These are phyloP conservation scores for Pseudisothecium myosuroides DNA, from an alignment of 225 moss, liverwort and hornwort species.

Conservation along the genomic window DNA sequence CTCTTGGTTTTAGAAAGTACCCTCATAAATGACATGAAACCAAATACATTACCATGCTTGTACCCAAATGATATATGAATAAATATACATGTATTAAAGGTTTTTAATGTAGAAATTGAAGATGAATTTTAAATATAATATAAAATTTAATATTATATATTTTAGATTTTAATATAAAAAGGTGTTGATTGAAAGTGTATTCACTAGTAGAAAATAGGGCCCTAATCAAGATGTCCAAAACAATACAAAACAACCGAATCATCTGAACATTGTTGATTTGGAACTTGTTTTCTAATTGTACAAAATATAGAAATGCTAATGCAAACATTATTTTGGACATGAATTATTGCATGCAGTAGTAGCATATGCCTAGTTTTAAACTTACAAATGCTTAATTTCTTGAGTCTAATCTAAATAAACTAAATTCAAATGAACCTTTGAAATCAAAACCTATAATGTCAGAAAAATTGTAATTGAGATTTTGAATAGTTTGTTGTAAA, in stretches of 20 bases:
- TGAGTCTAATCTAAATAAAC: background rate
- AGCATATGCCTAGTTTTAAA: background rate
- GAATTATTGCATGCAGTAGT: background rate
- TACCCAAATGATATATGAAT: too few relatives aligned
- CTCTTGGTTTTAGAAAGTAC: background rate
- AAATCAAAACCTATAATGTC: slow-evolving; percentile 11
- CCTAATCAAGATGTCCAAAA: too few relatives aligned
- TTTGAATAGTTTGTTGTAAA: background rate
- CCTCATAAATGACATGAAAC: background rate
- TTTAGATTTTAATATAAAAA: background rate
- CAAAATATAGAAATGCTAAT: background rate
- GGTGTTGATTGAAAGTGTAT: background rate
- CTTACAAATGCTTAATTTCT: too few relatives aligned
- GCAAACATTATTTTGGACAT: background rate
- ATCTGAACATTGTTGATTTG: too few relatives aligned
- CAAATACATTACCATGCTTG: background rate
- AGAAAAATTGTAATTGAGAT: background rate
- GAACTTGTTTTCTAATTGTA: too few relatives aligned
- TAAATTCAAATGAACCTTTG: background rate
- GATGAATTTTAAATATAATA: too few relatives aligned
- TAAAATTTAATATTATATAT: background rate
- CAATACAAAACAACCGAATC: too few relatives aligned
- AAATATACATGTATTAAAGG: rapidly evolving
- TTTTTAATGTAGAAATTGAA: background rate
- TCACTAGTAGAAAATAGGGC: too few relatives aligned